Conservation (phyloP, 176 grass and related monocot species). For the Phyllostachys edulis region DNA sequence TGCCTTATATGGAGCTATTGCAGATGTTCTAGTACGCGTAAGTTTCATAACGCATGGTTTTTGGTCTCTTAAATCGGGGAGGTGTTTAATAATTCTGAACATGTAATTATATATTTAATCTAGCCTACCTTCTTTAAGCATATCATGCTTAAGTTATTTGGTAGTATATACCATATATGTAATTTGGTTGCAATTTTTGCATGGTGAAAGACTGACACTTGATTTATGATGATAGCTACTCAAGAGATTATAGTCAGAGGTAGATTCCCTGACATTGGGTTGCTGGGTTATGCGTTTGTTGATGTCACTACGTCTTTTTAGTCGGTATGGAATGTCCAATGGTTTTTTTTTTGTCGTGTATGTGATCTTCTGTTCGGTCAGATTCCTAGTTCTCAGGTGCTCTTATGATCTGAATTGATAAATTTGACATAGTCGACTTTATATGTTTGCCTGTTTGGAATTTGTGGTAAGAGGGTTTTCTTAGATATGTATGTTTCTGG, state of each 20-base stretch:
- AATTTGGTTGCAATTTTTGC: slow-evolving; percentile 21
- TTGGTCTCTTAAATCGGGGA: background rate
- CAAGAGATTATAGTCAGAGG: background rate
- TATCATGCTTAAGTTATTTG: background rate
- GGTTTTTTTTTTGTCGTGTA: background rate
- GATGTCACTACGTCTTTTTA: background rate
- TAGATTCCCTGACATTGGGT: background rate
- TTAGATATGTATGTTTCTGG: background rate
- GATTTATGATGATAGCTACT: background rate
- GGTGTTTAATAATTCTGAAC: slow-evolving; percentile 3
- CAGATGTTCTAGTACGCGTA: slow-evolving; percentile 11
- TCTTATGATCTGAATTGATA: background rate
- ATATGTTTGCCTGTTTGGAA: background rate
- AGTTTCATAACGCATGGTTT: slow-evolving; percentile 6
- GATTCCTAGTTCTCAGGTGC: background rate
- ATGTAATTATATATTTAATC: background rate
- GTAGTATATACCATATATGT: background rate
- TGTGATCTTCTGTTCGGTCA: background rate
- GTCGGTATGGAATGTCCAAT: background rate
- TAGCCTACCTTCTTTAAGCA: background rate
- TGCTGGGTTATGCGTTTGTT: background rate
- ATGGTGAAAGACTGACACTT: background rate
- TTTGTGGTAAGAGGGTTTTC: background rate
- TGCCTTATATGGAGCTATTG: slow-evolving; percentile 4
- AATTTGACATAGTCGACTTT: background rate